Conservation (phyloP, 352 stramenopile species). For the Pythium sp. region DNA sequence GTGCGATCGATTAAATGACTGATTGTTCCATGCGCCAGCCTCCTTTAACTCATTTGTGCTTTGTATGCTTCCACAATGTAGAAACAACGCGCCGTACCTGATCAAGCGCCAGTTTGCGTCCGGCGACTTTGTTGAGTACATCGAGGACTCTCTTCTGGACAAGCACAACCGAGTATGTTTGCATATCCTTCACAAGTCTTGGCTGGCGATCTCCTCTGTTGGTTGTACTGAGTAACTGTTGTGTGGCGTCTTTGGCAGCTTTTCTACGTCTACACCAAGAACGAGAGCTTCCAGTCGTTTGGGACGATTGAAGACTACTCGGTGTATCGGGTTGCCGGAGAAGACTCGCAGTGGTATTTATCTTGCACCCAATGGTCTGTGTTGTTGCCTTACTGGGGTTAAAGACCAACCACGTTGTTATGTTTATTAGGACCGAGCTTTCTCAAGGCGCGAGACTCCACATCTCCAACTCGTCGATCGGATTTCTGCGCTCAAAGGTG, state of each 20-base stretch:
- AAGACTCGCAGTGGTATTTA: slow-evolving; percentile 43
- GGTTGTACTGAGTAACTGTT: background rate
- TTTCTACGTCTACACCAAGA: slow-evolving; percentile 80
- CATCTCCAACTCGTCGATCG: slow-evolving; percentile 72
- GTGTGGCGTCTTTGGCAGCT: slow-evolving; percentile 24
- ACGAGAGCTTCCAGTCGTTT: slow-evolving; percentile 69
- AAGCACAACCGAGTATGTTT: slow-evolving; percentile 60
- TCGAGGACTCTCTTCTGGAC: slow-evolving; percentile 77
- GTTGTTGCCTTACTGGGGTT: no score
- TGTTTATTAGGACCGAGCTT: slow-evolving; percentile 48
- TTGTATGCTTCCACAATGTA: slow-evolving; percentile 9
- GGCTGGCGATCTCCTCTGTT: no score
- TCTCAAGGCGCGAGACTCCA: slow-evolving; percentile 65
- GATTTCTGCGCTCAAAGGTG: slow-evolving; percentile 73
- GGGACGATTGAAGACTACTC: slow-evolving; percentile 71
- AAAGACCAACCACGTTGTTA: background rate
- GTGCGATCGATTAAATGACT: no score
- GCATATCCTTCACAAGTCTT: no score
- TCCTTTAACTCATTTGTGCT: background rate
- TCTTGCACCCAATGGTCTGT: background rate
- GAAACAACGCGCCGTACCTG: slow-evolving; percentile 68
- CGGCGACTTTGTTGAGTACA: slow-evolving; percentile 68
- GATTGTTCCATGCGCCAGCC: background rate
- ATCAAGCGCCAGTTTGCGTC: slow-evolving; percentile 74
- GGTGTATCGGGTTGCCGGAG: slow-evolving; percentile 40